Conservation (phyloP, 495 filamentous ascomycete species). For the Aspergillus conjunctus region DNA sequence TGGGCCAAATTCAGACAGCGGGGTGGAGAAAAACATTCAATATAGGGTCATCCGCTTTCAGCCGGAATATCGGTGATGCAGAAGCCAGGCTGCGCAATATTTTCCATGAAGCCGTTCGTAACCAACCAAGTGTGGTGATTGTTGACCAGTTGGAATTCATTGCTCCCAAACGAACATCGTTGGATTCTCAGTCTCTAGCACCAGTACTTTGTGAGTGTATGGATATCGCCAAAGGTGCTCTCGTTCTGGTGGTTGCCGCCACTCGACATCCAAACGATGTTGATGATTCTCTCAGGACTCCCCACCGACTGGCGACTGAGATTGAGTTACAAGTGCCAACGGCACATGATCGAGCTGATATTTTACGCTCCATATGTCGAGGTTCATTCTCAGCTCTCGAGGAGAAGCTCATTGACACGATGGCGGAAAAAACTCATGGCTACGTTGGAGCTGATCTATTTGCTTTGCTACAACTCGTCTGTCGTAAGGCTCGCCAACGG, state of each 20-base stretch:
- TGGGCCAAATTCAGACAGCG: conserved; percentile 65
- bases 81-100: conserved; percentile 61
- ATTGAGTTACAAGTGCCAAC: conserved; percentile 84
- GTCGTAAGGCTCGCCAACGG: conserved; percentile 45
- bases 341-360: conserved; percentile 67
- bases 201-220: conserved; percentile 47
- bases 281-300: conserved; percentile 69
- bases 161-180: conserved; percentile 59
- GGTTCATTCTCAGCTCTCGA: conserved; percentile 31
- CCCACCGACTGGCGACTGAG: conserved; percentile 66
- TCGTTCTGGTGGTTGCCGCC: conserved; percentile 72
- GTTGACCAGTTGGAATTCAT: conserved; percentile 81
- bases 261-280: conserved; percentile 73
- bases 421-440: conserved; percentile 65
- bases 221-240: conserved; percentile 43
- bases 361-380: conserved; percentile 58
- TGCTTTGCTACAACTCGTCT: conserved; percentile 50
- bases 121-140: conserved; percentile 78
- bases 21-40: conserved; percentile 69
- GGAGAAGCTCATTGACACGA: conserved; percentile 40
- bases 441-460: conserved; percentile 68
- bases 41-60: conserved; percentile 58
- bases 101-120: conserved; percentile 70
- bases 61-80: conserved; percentile 41
- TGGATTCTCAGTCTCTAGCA: conserved; percentile 41